These are phyloP conservation scores for Claviceps paspali DNA, from an alignment of 2,329 filamentous ascomycete genomes.

Conservation along the genomic window DNA sequence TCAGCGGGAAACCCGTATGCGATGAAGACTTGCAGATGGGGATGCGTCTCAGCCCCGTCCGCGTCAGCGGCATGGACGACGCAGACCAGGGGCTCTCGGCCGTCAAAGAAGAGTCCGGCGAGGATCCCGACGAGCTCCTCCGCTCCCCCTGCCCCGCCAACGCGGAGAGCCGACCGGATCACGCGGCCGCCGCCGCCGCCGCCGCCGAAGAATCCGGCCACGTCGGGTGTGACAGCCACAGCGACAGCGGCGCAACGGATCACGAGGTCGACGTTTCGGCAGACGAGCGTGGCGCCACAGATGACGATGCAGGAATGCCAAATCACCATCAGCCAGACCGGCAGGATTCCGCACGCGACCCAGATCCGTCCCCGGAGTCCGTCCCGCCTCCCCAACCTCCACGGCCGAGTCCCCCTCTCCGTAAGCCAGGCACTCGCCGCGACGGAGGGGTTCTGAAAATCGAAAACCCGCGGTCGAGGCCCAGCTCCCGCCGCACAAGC, in stretches of 20 bases:
- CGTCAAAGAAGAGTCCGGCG: constrained; percentile 31
- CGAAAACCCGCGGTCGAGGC: constrained; percentile 15
- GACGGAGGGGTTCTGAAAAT: constrained; percentile 24
- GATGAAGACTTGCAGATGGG: constrained; percentile 54
- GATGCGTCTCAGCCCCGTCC: constrained; percentile 45
- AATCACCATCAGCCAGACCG: constrained; percentile 10
- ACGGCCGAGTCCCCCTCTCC: constrained; percentile 35
- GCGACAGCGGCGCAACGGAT: constrained; percentile 25
- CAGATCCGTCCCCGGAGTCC: constrained; percentile 16
- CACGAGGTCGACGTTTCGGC: constrained; percentile 30
- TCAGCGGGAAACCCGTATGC: constrained; percentile 53
- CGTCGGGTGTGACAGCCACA: constrained; percentile 15
- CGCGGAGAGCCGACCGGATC: constrained; percentile 5
- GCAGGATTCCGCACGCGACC: too few species aligned
- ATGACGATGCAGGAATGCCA: too few species aligned
- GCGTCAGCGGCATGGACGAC: constrained; percentile 35
- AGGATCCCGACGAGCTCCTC: constrained; percentile 10
- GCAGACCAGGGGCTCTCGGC: constrained; percentile 27
- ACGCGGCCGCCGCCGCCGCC: neutral
- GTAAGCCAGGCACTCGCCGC: constrained; percentile 33
- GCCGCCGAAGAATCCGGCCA: too few species aligned
- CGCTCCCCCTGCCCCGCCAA: constrained; percentile 14
- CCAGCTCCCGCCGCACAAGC: too few species aligned
- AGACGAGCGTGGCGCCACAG: constrained; percentile 26
- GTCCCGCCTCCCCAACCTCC: constrained; percentile 31